Conservation (phyloP, 2,329 filamentous ascomycete species). For the Thielaviopsis populi region DNA sequence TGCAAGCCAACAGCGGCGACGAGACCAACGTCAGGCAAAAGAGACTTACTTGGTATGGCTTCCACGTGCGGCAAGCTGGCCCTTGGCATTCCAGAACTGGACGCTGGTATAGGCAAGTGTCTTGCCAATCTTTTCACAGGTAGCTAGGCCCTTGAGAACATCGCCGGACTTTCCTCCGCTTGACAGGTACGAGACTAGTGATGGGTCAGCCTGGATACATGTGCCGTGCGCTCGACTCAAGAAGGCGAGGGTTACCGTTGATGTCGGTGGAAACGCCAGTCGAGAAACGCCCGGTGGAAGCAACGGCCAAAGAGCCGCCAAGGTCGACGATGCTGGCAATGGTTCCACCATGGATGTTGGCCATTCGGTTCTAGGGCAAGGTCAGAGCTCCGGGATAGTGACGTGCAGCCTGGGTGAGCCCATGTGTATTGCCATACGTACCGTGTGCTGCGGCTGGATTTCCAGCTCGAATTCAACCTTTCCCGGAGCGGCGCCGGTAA, state of each 20-base stretch:
- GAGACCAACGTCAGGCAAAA: background rate
- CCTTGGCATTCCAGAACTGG: slow-evolving; percentile 42
- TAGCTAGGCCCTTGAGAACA: slow-evolving; percentile 39
- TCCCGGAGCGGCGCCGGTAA: slow-evolving; percentile 49
- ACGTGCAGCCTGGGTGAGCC: background rate
- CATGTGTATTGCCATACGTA: slow-evolving; percentile 27
- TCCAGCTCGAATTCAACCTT: slow-evolving; percentile 62
- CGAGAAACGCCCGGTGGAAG: slow-evolving; percentile 45
- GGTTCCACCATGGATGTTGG: slow-evolving; percentile 63
- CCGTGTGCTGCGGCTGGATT: slow-evolving; percentile 60
- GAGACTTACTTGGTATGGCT: slow-evolving; percentile 46
- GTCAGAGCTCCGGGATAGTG: background rate
- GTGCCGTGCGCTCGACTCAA: background rate
- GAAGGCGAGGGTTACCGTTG: slow-evolving; percentile 32
- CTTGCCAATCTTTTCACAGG: slow-evolving; percentile 51
- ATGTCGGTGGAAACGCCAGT: slow-evolving; percentile 52
- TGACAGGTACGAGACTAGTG: slow-evolving; percentile 45
- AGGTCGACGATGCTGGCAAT: slow-evolving; percentile 61
- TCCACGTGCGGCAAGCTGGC: slow-evolving; percentile 44
- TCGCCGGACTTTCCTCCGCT: slow-evolving; percentile 44
- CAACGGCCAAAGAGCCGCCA: slow-evolving; percentile 49
- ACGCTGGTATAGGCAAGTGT: slow-evolving; percentile 47
- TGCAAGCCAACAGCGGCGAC: background rate
- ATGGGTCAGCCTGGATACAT: background rate
- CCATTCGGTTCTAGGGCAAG: slow-evolving; percentile 51